Base-by-base conservation (phyloP, 768 basidiomycete genomes). In the Lyophyllum decastes region DNA sequence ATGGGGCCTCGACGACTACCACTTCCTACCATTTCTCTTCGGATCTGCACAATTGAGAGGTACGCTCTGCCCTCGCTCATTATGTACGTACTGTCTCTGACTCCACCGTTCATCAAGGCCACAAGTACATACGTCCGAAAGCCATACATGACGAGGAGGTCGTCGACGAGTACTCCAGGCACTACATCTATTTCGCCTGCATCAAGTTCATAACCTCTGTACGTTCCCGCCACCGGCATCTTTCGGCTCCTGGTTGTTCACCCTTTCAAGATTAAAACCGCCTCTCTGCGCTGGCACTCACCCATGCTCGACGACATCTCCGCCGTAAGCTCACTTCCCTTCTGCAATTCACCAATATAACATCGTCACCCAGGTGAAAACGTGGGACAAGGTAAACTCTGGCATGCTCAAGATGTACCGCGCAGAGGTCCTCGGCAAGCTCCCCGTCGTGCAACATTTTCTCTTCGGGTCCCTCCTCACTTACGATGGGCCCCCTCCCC, bases 291-390 rank as follows among this genome's bases (percentile, higher is more conserved):
- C 51, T 99, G 96, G 96, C 96, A 99, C 74, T 97, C 94, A 0
- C 96, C 96, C 1, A 98, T 99, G 96, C 83, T 99, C 7, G 94
- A 98, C 70, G 96, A 98, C 67, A 98, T 98, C 54, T 95, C 94
- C 0, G 94, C 89, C 0, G 94, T 78, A 62, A 30, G 74, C 59
- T n/a, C 65, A 19, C 74, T 10, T 24, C 8, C 27, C 38, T 24
- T 22, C 8, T 16, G 12, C 25, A 12, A n/a, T n/a, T n/a, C 25
- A 11, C 52, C 45, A 12, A 43, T 35, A 49, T 54, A 47, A 50
- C 40, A 17, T 38, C 40, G 12, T 54, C 22, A 44, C 27, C n/a
- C 10, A 88, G 88, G 77, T 93, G 3, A 94, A 91, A 72, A 88
- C 91, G 9, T 98, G 96, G 96, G 91, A 93, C 66, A 98, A 97